Evolutionary conservation across 2,329 filamentous ascomycete genomes (phyloP).

Genomic region (Alternaria brassicicola): DNA sequence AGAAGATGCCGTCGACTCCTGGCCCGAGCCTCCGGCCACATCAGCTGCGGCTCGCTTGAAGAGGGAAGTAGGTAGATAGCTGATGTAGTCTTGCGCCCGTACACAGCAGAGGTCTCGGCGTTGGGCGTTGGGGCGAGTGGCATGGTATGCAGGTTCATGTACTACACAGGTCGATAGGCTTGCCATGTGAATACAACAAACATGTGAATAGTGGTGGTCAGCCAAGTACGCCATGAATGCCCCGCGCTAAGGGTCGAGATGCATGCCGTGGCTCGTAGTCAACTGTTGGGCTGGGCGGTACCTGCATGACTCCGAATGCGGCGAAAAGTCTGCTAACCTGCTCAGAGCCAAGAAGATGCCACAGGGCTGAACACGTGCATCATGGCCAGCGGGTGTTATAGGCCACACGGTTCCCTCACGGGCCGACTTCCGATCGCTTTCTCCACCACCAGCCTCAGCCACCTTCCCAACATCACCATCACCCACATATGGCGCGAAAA

Average conservation of each 20-base stretch:
- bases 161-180: slow-evolving; percentile 1
- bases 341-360: slow-evolving; percentile 10
- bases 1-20: slow-evolving; percentile 82
- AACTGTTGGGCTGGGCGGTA: slow-evolving; percentile 20
- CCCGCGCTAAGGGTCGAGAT: slow-evolving; percentile 3
- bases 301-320: slow-evolving; percentile 31
- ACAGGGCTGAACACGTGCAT: slow-evolving; percentile 28
- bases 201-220: background rate
- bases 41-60: slow-evolving; percentile 67
- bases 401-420: slow-evolving; percentile 15
- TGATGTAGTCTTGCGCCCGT: background rate
- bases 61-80: slow-evolving; percentile 62
- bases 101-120: background rate
- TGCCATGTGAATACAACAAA: background rate
- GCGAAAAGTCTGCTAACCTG: slow-evolving; percentile 22
- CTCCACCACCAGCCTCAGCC: slow-evolving; percentile 22
- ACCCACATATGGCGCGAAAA: slow-evolving; percentile 40
- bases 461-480: slow-evolving; percentile 19
- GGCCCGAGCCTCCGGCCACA: slow-evolving; percentile 68
- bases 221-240: background rate
- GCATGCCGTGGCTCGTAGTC: slow-evolving; percentile 1
- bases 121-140: slow-evolving; percentile 4
- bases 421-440: slow-evolving; percentile 26
- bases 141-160: background rate
- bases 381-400: slow-evolving; percentile 9